Evolutionary conservation across 371 early-diverging fungal species (phyloP).

Genomic region (Saksenaea vasiformis): DNA sequence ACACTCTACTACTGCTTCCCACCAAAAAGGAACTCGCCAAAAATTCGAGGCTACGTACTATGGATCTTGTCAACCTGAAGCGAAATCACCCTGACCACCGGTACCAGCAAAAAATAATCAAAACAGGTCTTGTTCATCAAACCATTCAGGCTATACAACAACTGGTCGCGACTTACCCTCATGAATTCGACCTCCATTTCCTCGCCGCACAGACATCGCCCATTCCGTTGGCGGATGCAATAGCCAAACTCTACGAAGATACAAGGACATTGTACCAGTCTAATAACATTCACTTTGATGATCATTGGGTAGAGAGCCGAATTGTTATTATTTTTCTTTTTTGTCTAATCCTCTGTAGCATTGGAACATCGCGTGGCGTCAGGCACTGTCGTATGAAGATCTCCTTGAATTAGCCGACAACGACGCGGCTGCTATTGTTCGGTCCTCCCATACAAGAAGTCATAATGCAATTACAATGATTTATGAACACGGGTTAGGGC

Average conservation of each 20-base stretch:
- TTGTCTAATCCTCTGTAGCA: conserved; percentile 12
- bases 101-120: conserved; percentile 36
- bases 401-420: conserved; percentile 23
- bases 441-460: conserved; percentile 32
- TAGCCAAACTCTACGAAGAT: conserved; percentile 27
- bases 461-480: conserved; percentile 30
- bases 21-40: too few species aligned
- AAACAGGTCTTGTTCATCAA: conserved; percentile 29
- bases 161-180: conserved; percentile 22
- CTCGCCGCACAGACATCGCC: conserved; percentile 8
- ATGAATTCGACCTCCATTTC: conserved; percentile 29
- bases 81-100: conserved; percentile 38
- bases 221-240: conserved; percentile 17
- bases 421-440: conserved; percentile 19
- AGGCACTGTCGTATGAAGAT: conserved; percentile 37
- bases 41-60: not conserved
- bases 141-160: conserved; percentile 29
- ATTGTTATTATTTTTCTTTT: not conserved
- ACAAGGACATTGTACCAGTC: conserved; percentile 22
- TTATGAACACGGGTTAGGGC: conserved; percentile 31
- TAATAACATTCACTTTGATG: conserved; percentile 31
- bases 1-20: too few species aligned
- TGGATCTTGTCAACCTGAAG: conserved; percentile 29
- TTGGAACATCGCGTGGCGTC: conserved; percentile 40
- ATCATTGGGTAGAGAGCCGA: conserved; percentile 35